Evolutionary conservation across 2,329 filamentous ascomycete genomes (phyloP).

Genomic region (Stenocarpella maydis): DNA sequence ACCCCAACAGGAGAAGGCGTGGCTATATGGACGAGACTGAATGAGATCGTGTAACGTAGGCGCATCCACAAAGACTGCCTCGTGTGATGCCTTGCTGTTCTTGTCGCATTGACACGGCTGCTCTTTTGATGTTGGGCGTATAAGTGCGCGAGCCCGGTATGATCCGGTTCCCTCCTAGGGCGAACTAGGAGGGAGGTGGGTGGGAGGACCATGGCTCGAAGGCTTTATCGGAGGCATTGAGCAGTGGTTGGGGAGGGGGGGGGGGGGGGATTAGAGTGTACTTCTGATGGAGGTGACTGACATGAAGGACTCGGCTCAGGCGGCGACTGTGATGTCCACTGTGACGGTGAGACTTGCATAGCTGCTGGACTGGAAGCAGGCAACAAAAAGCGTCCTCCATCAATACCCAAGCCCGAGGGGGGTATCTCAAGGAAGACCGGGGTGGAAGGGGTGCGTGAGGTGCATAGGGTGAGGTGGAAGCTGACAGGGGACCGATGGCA

Average conservation of each 20-base stretch:
- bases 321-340: neutral
- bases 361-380: neutral
- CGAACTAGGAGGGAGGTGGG: fast-evolving
- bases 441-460: conserved; percentile 21
- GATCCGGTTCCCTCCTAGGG: neutral
- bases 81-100: neutral
- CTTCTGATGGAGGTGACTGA: neutral
- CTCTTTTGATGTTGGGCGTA: neutral
- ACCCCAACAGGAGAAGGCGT: neutral
- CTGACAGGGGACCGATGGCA: conserved; percentile 28
- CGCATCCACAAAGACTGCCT: neutral
- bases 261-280: too few relatives aligned
- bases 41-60: neutral
- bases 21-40: neutral
- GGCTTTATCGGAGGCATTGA: neutral
- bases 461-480: conserved; percentile 29
- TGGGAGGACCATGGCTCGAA: neutral
- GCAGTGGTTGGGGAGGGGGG: too few relatives aligned
- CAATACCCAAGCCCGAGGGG: conserved; percentile 3
- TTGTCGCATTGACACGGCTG: neutral
- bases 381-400: neutral
- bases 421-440: neutral
- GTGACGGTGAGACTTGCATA: neutral
- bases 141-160: neutral
- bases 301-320: neutral